phyloP scores from a whole-genome alignment of 169 alveolate genomes.

The Plasmodium malariae region DNA sequence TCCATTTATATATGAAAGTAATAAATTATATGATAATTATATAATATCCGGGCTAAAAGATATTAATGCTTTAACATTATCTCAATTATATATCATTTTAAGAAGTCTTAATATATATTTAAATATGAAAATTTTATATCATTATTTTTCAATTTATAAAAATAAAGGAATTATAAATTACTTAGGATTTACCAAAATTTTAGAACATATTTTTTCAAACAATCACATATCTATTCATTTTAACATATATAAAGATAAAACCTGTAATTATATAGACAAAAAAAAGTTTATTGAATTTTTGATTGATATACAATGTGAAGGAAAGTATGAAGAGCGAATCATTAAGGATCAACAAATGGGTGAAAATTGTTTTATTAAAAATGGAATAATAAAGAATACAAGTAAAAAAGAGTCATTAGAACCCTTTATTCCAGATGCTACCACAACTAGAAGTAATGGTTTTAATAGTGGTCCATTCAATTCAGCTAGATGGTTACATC shows the following conservation, averaged over 20 bases:
- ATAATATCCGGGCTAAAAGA: constrained; percentile 75
- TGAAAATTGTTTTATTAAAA: background rate
- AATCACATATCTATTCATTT: constrained; percentile 51
- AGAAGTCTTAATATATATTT: constrained; percentile 75
- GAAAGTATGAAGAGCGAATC: constrained; percentile 60
- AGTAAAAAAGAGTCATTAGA: background rate
- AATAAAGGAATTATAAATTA: constrained; percentile 72
- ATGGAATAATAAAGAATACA: background rate
- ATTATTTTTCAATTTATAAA: constrained; percentile 76
- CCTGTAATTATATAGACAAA: constrained; percentile 44
- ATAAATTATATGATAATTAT: constrained; percentile 70
- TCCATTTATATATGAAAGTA: constrained; percentile 60
- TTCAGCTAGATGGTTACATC: too few relatives aligned
- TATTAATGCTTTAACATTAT: constrained; percentile 64
- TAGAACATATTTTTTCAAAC: constrained; percentile 76
- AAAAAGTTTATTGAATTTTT: constrained; percentile 60
- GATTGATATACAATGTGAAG: constrained; percentile 74
- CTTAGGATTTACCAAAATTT: constrained; percentile 73
- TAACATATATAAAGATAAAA: constrained; percentile 58
- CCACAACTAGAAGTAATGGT: too few relatives aligned
- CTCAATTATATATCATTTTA: constrained; percentile 69
- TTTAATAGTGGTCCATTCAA: too few relatives aligned
- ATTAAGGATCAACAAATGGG: constrained; percentile 9
- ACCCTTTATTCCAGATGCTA: too few relatives aligned
- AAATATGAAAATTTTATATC: constrained; percentile 74